These are phyloP conservation scores for Epicoccum nigrum DNA, from an alignment of 2,329 filamentous ascomycete genomes.

Conservation along the genomic window DNA sequence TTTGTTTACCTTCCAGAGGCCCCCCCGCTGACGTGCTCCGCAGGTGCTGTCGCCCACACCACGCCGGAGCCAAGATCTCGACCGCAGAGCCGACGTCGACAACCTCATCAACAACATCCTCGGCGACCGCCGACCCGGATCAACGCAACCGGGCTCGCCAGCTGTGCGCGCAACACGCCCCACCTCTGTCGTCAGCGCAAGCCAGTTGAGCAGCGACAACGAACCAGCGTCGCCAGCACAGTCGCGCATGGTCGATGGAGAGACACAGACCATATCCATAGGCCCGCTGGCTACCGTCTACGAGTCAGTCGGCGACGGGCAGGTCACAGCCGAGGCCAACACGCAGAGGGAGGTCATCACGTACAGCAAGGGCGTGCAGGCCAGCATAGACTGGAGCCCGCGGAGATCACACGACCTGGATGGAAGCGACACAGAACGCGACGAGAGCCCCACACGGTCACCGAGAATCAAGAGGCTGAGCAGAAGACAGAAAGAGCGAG, in stretches of 20 bases:
- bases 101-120: slow-evolving; percentile 83
- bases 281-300: slow-evolving; percentile 77
- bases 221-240: slow-evolving; percentile 30
- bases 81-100: slow-evolving; percentile 73
- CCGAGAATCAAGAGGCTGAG: slow-evolving; percentile 73
- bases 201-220: slow-evolving; percentile 77
- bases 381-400: slow-evolving; percentile 73
- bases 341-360: slow-evolving; percentile 78
- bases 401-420: slow-evolving; percentile 60
- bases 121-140: slow-evolving; percentile 75
- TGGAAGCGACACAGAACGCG: slow-evolving; percentile 62
- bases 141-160: slow-evolving; percentile 63
- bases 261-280: slow-evolving; percentile 75
- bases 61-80: slow-evolving; percentile 67
- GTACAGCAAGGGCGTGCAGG: slow-evolving; percentile 97
- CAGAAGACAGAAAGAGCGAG: slow-evolving; percentile 77
- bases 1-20: slow-evolving; percentile 6
- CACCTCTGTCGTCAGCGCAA: slow-evolving; percentile 82
- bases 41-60: slow-evolving; percentile 74
- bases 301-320: slow-evolving; percentile 70
- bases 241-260: slow-evolving; percentile 43
- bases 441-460: slow-evolving; percentile 63
- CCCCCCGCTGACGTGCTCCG: slow-evolving; percentile 17
- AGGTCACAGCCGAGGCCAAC: slow-evolving; percentile 72
- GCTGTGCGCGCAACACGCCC: slow-evolving; percentile 70